These are phyloP conservation scores for Helianthus annuus DNA, from an alignment of 129 eudicot genomes.

Conservation along the genomic window DNA sequence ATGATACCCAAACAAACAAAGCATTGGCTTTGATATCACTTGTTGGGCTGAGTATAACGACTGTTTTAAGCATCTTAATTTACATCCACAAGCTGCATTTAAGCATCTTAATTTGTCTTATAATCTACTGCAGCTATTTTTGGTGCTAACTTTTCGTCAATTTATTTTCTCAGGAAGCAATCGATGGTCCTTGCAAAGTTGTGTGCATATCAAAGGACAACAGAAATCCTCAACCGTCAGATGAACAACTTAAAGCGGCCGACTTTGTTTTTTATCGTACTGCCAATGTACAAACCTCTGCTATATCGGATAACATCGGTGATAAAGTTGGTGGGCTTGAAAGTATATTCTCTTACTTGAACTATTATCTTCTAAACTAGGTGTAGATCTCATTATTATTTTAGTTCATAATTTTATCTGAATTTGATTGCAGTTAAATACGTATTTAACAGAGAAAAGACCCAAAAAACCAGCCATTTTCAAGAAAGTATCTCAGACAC, in stretches of 20 bases:
- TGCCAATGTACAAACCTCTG: conserved; percentile 56
- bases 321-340: conserved; percentile 67
- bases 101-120: neutral
- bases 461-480: conserved; percentile 24
- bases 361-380: conserved; percentile 2
- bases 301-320: conserved; percentile 59
- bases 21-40: no score
- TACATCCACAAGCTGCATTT: no score
- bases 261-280: conserved; percentile 79
- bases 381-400: conserved; percentile 11
- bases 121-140: neutral
- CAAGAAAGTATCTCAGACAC: conserved; percentile 29
- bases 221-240: conserved; percentile 83
- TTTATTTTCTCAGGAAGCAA: conserved; percentile 62
- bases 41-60: no score
- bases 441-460: conserved; percentile 54
- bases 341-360: conserved; percentile 43
- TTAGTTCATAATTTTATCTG: conserved; percentile 19
- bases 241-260: conserved; percentile 58
- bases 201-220: conserved; percentile 70
- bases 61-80: no score
- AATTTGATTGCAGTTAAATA: conserved; percentile 57
- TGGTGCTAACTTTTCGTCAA: conserved; percentile 25
- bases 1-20: no score
- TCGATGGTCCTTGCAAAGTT: conserved; percentile 86